Evolutionary conservation across 2,329 filamentous ascomycete species (phyloP).

Genomic region (Fusarium penzigii): DNA sequence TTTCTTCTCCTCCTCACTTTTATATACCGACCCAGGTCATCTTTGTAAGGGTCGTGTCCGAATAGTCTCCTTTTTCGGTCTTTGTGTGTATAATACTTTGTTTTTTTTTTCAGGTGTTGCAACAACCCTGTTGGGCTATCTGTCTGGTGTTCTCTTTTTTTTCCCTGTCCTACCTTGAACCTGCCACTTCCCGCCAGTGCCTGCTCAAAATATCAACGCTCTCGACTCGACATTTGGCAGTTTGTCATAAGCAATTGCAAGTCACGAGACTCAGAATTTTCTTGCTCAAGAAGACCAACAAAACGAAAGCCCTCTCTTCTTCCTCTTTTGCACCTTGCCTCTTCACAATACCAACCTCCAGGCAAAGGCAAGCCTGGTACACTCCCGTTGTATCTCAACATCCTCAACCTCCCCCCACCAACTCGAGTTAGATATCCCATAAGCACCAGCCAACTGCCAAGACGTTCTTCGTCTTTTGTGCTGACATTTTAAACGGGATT

Average conservation of each 20-base stretch:
- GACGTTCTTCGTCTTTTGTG: no score
- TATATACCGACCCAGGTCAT: slow-evolving; percentile 26
- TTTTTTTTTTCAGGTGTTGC: slow-evolving; percentile 20
- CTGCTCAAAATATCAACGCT: slow-evolving; percentile 25
- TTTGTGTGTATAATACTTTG: slow-evolving; percentile 29
- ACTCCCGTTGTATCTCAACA: no score
- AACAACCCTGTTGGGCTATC: slow-evolving; percentile 22
- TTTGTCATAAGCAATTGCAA: slow-evolving; percentile 25
- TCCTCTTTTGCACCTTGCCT: no score
- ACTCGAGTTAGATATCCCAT: no score
- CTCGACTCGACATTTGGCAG: slow-evolving; percentile 16
- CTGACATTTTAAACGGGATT: background rate
- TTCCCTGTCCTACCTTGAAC: slow-evolving; percentile 9
- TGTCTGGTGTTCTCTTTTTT: slow-evolving; percentile 29
- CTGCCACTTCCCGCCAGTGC: slow-evolving; percentile 23
- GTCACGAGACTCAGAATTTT: slow-evolving; percentile 15
- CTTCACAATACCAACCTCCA: no score
- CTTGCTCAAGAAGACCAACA: no score
- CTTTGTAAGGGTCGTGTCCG: slow-evolving; percentile 29
- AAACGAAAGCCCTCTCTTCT: no score
- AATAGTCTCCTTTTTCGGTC: slow-evolving; percentile 28
- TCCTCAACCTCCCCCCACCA: no score
- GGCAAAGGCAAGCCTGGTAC: no score
- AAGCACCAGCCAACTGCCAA: no score
- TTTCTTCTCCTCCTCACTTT: slow-evolving; percentile 26